Evolutionary conservation across 129 eudicot genomes (phyloP), one percentile per base, ranked within the genome.

Genomic region (Silybum marianum): DNA sequence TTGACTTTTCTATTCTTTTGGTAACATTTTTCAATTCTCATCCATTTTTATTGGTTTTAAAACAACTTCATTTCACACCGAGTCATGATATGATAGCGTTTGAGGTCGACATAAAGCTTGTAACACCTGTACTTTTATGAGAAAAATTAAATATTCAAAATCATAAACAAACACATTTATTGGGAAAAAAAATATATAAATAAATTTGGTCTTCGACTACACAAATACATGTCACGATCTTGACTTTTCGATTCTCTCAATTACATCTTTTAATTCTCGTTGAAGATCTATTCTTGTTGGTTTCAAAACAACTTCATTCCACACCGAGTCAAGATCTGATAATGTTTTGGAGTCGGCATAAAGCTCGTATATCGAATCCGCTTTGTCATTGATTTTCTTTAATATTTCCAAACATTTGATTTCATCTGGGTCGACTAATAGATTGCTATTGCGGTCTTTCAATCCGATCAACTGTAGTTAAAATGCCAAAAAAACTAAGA

Each of bases 281-380:
- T 92, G 99, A 82, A 85, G 71, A 32, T 79, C 77, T 19, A 74
- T n/a, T 85, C 99, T 87, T 67, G 81, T 70, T 14, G 98, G 89
- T 22, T 80, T 36, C 82, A 88, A 36, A 6, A 92, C 95, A 10
- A 82, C 72, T 46, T 92, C 88, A 18, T 92, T 92, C 98, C 99
- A 95, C 7, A 91, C 89, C 0, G 97, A 92, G 30, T 88, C 97
- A 0, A 81, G 46, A 22, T 86, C 85, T 0, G 70, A 54, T 12
- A 88, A 48, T 25, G 68, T 82, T 22, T 87, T 77, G 8, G 72
- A n/a, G 34, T 86, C 90, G 10, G 86, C 54, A 69, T 92, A 90
- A 68, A 95, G 97, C 82, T 95, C 98, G 62, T 80, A 72, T n/a
- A 95, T 84, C 30, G 91, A 89, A 46, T 91, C 97, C 14, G 99